Evolutionary conservation across 1,284 basidiomycete species (phyloP), one percentile per base, ranked within the genome.

Genomic region (Coniferiporia sulphurascens): DNA sequence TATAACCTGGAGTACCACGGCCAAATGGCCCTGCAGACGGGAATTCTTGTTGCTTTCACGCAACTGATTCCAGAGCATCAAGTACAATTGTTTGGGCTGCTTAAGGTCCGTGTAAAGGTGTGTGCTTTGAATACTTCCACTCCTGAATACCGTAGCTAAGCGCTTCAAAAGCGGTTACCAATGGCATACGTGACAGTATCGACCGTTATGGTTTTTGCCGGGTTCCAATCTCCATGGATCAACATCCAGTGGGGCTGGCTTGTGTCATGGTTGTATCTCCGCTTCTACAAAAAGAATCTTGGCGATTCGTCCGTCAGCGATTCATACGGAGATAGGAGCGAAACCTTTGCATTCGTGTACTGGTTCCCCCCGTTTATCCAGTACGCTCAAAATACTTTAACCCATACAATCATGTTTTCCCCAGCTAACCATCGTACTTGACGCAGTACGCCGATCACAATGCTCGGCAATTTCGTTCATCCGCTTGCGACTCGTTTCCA

Each of bases 201-300:
- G 22, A 95, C 93, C 64, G 82, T 98, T 41, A 82, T 96, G 73
- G 92, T 90, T 66, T 66, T 99, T 55, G 64, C 97, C 52, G 93
- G 96, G 35, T 91, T 89, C 72, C 91, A 95, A 67, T 91, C 90
- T 58, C 97, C 97, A 0, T 98, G 88, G 78, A 95, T 99, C 59
- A 80, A 97, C 66, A 95, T 99, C 65, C 96, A 98, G 71, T 98
- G 98, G 70, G 96, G 95, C 15, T 99, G 97, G 93, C 89, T 98
- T 62, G 88, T 95, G 7, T 84, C 91, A 27, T 99, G 94, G 89
- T 80, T 93, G 56, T 99, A 98, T 74, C 81, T 99, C 41, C 86
- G 96, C 38, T 99, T 99, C 79, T 95, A 97, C 81, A 97, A 98
- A 76, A 86, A 89, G 70, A 90, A 87, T 64, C 69, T 74, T 1